Evolutionary conservation across 1,139 yeast genomes (phyloP), one percentile per base, ranked within the genome.

Genomic region (Tardiomyces digboiensis): DNA sequence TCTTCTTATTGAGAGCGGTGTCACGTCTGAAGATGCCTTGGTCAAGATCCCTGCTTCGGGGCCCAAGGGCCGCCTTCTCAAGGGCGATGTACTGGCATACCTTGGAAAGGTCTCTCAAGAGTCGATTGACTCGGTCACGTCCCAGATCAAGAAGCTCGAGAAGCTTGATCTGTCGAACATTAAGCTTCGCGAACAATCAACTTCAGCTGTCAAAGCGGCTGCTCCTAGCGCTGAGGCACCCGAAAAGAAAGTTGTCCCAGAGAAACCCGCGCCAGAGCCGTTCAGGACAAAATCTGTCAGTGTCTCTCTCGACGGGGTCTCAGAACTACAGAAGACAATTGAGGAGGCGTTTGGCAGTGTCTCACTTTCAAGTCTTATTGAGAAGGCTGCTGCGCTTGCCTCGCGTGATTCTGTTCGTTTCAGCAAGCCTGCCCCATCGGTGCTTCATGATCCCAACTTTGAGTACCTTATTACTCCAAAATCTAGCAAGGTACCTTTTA

Each of bases 1-100:
- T 6, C 69, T 89, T 33, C 69, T 91, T 42, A 76, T 74, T 41
- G 70, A 72, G 46, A 73, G 86, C 58, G 64, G 73, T 44, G 78
- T 91, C 49, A 72, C 89, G 2, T 64, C 65, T 46, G 81, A 76
- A 40, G 88, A 82, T 16, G 96, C 96, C 0, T 53, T 84, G 26
- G 60, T 66, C 18, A 77, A 81, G 52, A 86, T 91, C 53, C 71
- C 76, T 29, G 94, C 97, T 7, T 74, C 95, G 1, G 98, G 97
- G 13, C 94, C 95, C 33, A 74, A 79, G 48, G 97, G 97, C 18
- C 76, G 95, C 57, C 62, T 91, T 42, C 71, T 88, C 52, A 85
- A 84, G 67, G 97, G 97, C 50, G 98, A 91, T 61, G 87, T 89
- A 1, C 73, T 89, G 53, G 93, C 95, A 1, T 80, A 77, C 59